phyloP scores from a whole-genome alignment of 495 filamentous ascomycete species.

The Extremus antarcticus region DNA sequence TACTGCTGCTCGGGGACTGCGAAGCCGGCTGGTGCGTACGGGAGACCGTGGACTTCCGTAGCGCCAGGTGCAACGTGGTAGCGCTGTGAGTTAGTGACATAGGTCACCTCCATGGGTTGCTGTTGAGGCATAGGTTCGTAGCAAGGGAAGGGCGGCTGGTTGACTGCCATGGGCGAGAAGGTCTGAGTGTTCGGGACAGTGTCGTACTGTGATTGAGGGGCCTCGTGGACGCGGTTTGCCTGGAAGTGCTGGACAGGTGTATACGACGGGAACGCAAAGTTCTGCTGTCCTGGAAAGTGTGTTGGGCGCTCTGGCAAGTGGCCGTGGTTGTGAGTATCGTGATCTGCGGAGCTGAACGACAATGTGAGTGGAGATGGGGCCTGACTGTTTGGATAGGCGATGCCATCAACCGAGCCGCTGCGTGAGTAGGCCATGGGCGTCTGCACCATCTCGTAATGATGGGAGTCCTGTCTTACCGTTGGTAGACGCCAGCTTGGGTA shows the following conservation, averaged over 20 bases:
- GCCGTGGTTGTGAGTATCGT: not conserved
- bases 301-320: not conserved
- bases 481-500: not conserved
- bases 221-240: not conserved
- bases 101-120: not conserved
- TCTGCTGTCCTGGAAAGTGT: not conserved
- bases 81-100: not conserved
- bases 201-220: conserved; percentile 5
- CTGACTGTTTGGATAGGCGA: not conserved
- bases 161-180: not conserved
- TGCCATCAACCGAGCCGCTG: not conserved
- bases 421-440: not conserved
- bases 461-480: not conserved
- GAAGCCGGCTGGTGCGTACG: not conserved
- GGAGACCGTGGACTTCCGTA: not conserved
- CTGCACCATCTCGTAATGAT: not conserved
- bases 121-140: not conserved
- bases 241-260: not conserved
- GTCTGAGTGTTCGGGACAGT: conserved; percentile 6
- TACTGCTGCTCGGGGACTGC: not conserved
- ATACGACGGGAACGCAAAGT: not conserved
- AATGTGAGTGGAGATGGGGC: not conserved
- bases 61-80: not conserved
- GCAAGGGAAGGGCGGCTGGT: not conserved
- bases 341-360: not conserved